A percentile compares a stretch with the other conserved stretches of the same genome.
Evolutionary conservation across 345 rosid genomes (phyloP).

Genomic region (Pelargonium nanum): DNA sequence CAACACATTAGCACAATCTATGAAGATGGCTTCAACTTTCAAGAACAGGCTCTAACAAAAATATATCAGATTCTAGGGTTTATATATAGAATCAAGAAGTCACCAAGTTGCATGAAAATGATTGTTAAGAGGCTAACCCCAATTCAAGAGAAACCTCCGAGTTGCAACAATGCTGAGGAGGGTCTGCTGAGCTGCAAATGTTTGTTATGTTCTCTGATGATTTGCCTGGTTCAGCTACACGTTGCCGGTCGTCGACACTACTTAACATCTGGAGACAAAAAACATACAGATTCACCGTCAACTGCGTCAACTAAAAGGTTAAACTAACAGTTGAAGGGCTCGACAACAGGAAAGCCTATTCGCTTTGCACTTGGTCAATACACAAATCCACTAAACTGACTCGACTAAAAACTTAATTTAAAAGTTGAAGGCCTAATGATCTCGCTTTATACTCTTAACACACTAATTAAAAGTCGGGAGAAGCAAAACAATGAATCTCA

Average conservation of each 20-base stretch:
- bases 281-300: no score
- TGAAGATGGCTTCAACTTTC: background rate
- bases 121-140: slow-evolving; percentile 3
- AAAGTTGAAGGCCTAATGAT: no score
- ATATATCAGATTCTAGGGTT: no score
- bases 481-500: background rate
- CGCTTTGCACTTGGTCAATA: no score
- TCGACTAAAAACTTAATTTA: no score
- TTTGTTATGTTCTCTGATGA: background rate
- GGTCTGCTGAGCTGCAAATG: background rate
- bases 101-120: no score
- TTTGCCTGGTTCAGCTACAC: background rate
- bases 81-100: no score
- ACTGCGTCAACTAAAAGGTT: no score
- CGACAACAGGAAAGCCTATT: no score
- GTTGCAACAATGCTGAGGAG: background rate
- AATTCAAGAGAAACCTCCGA: slow-evolving; percentile 1
- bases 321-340: no score
- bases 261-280: background rate
- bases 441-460: background rate
- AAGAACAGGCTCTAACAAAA: no score
- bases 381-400: no score
- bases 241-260: background rate
- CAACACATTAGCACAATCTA: background rate
- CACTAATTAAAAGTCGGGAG: background rate